Conservation (phyloP, 805 yeast genomes). For the Spathaspora arborariae region DNA sequence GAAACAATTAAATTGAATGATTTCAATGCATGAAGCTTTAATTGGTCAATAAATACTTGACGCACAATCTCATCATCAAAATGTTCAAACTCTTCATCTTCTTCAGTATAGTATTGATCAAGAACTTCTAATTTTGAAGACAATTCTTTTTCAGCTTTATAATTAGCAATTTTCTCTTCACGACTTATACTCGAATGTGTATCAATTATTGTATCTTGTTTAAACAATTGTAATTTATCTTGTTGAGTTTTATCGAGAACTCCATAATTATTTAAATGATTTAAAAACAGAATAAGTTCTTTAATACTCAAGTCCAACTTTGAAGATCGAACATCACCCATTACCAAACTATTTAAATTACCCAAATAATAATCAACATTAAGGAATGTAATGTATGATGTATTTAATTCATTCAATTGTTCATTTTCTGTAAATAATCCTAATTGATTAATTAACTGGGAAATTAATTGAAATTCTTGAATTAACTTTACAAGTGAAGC, state of each 20-base stretch:
- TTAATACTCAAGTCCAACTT: not conserved
- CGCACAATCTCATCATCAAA: conserved; percentile 66
- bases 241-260: conserved; percentile 11
- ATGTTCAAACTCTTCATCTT: conserved; percentile 21
- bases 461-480: conserved; percentile 42
- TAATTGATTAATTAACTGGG: conserved; percentile 40
- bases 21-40: conserved; percentile 48
- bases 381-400: conserved; percentile 58
- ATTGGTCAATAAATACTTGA: conserved; percentile 50
- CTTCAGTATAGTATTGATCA: conserved; percentile 19
- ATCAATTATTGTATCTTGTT: not conserved
- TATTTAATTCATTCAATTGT: conserved; percentile 60
- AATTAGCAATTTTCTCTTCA: conserved; percentile 69
- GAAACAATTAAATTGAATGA: conserved; percentile 57
- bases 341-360: conserved; percentile 31
- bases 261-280: conserved; percentile 42
- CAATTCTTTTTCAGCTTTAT: conserved; percentile 56
- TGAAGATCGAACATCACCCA: not conserved
- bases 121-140: conserved; percentile 40
- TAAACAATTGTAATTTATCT: conserved; percentile 6
- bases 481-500: conserved; percentile 34
- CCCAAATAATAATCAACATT: conserved; percentile 59
- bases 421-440: conserved; percentile 73
- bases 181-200: conserved; percentile 44
- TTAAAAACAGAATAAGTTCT: conserved; percentile 27